Base-by-base conservation (phyloP, 2,329 filamentous ascomycete species). In the Chaetomium sp. region DNA sequence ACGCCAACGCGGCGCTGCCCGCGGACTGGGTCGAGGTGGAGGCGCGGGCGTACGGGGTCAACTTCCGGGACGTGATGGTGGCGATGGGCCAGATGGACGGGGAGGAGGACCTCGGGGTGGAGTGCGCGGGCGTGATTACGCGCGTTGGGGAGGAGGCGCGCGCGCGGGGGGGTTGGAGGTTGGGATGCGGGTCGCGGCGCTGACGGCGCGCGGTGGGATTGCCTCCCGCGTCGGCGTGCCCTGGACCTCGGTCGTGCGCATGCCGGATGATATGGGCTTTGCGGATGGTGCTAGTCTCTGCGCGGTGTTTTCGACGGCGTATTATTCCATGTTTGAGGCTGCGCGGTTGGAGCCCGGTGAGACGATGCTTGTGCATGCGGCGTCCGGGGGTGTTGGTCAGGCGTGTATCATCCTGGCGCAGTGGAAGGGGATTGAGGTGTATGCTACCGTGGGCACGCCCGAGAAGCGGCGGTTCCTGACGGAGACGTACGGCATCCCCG, bases 11-110 rank as follows among this genome's bases (percentile, higher is more conserved):
- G 4, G 35, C 54, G 3, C 51, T 70, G 2, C 68, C 69, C 42
- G 59, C 62, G 0, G 70, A 74, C 54, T 67, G 75, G 6, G 68
- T 81, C 16, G 75, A 80, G 61, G 72, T 81, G 7, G 66, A 77
- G n/a, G 58, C 72, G 0, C 70, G 70, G 45, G 74, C 76, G 0
- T 65, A 68, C 10, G 78, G 77, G 4, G 25, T 81, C 4, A 79
- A 79, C 63, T 79, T 76, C 60, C 68, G 72, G 50, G 81, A 82
- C 65, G 71, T 81, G 12, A 69, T 81, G 8, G 70, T 75, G 19
- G 75, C 78, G 4, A 69, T 74, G 35, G 74, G 75, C 12, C 70
- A 74, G 33, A 62, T 76, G 7, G 67, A 69, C 12, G n/a, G n/a
- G 2, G 31, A 8, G 3, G 27, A n/a, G 19, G 29, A 29, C 12